Evolutionary conservation across 495 filamentous ascomycete genomes (phyloP).

Genomic region (Chlorociboria aeruginascens): DNA sequence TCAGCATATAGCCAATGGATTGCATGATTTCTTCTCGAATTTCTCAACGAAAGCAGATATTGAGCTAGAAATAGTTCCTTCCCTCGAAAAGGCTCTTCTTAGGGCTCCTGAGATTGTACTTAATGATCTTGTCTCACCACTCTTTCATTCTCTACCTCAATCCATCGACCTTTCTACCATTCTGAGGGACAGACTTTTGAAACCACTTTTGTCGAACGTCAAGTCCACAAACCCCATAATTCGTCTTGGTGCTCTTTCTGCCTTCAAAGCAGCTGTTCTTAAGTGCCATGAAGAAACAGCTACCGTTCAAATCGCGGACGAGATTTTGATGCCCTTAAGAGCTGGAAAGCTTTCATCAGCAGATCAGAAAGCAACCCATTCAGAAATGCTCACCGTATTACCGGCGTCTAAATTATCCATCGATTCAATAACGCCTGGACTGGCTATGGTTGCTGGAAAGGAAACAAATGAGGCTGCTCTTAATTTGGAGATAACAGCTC

Average conservation of each 20-base stretch:
- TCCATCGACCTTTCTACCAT: constrained; percentile 66
- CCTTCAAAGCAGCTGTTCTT: constrained; percentile 52
- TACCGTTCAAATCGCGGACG: constrained; percentile 55
- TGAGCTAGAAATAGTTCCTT: constrained; percentile 59
- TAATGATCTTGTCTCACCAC: constrained; percentile 55
- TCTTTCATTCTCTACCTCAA: constrained; percentile 55
- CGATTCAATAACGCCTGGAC: constrained; percentile 48
- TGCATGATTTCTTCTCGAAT: constrained; percentile 70
- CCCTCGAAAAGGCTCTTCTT: constrained; percentile 78
- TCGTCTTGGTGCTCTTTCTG: constrained; percentile 58
- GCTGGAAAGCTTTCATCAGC: constrained; percentile 65
- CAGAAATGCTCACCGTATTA: constrained; percentile 60
- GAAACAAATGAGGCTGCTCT: constrained; percentile 81
- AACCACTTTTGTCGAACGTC: constrained; percentile 73
- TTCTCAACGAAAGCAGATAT: constrained; percentile 72
- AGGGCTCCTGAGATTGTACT: constrained; percentile 84
- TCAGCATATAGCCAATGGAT: constrained; percentile 53
- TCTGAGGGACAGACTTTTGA: constrained; percentile 57
- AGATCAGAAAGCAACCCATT: constrained; percentile 71
- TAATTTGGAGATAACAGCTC: constrained; percentile 56
- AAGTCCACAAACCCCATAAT: constrained; percentile 78
- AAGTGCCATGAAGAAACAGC: constrained; percentile 42
- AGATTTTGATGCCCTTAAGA: constrained; percentile 68
- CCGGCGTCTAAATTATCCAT: constrained; percentile 43
- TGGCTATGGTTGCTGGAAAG: constrained; percentile 54